Evolutionary conservation across 73 alveolate species (phyloP), one percentile per base, ranked within the genome.

Genomic region (Paramecium sexaurelia): DNA sequence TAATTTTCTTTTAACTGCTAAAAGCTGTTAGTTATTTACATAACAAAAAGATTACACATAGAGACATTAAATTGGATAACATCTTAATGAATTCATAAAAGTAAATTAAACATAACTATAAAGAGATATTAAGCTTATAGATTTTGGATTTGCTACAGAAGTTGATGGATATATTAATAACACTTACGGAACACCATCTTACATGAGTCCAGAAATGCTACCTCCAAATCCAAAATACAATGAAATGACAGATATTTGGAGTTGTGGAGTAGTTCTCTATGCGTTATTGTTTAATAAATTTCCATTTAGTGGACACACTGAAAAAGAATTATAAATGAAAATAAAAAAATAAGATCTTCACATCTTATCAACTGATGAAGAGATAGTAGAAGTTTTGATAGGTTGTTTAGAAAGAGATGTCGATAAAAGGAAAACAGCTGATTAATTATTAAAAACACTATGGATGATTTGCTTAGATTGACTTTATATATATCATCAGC

Each of bases 91-190:
- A 78, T 78, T 13, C 45, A 22, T 29, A 78, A 24, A 41, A 78
- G 68, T 78, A 41, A 45, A 78, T 41, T 32, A 78, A 24, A 29
- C 9, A 4, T 22, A 40, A 43, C 35, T 78, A 78, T 22, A 41
- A 78, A 78, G 90, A 45, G 90, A 78, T 20, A 78, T 78, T 15
- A 78, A 78, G 22, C 73, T 78, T 2, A 78, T 78, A 41, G 90
- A 78, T 41, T 78, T 78, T 78, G 90, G 90, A 6, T 78, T 78
- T 78, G 90, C 90, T 24, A 40, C 90, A 13, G 90, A 78, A 78
- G 8, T 78, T 19, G 73, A 78, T 41, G 71, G 75, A 24, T 78
- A 41, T 43, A 24, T 78, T 8, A 78, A 37, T 7, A 24, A n/a
- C 1, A 43, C 90, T 9, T 78, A 78, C 41, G 90, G 90, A 39